A percentile compares a stretch with the other conserved stretches of the same genome.
Evolutionary conservation across 2,329 filamentous ascomycete genomes (phyloP).

Genomic region (Talaromyces sp.): DNA sequence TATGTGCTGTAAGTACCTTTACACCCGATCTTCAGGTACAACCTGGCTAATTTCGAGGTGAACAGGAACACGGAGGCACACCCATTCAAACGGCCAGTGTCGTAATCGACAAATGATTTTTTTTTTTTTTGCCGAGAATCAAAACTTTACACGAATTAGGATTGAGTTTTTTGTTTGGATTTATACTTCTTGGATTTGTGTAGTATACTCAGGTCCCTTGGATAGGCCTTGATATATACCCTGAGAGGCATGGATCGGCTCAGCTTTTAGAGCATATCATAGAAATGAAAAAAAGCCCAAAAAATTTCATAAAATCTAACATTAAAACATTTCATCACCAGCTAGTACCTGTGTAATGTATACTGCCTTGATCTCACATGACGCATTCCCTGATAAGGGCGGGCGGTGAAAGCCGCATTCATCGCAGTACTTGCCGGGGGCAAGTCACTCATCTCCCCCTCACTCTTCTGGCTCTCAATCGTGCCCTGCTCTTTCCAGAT

Average conservation of each 20-base stretch:
- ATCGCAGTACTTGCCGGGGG: constrained; percentile 2
- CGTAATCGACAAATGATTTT: neutral
- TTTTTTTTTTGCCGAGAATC: too few relatives aligned
- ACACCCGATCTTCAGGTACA: neutral
- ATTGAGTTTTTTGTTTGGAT: neutral
- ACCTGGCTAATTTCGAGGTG: constrained; percentile 17
- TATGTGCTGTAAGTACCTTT: constrained; percentile 42
- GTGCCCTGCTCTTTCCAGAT: constrained; percentile 21
- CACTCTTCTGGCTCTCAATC: constrained; percentile 17
- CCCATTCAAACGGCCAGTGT: constrained; percentile 25
- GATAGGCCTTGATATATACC: neutral
- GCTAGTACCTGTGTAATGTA: neutral
- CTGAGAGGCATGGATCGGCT: neutral
- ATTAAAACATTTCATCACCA: neutral
- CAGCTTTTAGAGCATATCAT: neutral
- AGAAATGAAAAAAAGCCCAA: neutral
- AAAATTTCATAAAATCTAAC: neutral
- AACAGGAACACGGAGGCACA: constrained; percentile 35
- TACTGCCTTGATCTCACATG: constrained; percentile 9
- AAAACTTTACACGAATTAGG: neutral
- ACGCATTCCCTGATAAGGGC: constrained; percentile 12
- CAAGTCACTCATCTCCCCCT: constrained; percentile 22
- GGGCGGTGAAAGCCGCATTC: constrained; percentile 14
- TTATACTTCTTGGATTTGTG: neutral
- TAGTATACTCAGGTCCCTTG: neutral